Evolutionary conservation across 2,329 filamentous ascomycete species (phyloP).

Genomic region (Aspergillus ochraceus): DNA sequence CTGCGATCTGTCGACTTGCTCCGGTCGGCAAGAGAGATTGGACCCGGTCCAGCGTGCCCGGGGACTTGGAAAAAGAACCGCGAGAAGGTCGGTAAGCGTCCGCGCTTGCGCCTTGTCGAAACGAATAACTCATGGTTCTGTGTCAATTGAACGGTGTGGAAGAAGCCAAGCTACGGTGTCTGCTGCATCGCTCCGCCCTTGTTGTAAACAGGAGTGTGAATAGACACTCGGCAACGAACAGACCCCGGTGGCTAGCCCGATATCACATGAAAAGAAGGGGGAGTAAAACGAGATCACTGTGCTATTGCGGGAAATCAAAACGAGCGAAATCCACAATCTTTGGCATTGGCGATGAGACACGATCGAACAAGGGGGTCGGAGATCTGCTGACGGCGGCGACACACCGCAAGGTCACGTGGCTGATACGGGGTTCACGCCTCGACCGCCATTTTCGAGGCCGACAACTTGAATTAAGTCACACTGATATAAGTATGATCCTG

Average conservation of each 20-base stretch:
- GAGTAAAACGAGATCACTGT: background rate
- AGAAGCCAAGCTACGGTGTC: constrained; percentile 14
- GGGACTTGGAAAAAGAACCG: constrained; percentile 11
- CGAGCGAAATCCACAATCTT: background rate
- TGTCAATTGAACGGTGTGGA: constrained; percentile 15
- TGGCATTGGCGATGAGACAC: background rate
- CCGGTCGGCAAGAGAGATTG: constrained; percentile 21
- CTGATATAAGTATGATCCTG: too few relatives aligned
- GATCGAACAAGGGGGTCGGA: background rate
- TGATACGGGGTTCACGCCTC: background rate
- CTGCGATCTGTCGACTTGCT: constrained; percentile 24
- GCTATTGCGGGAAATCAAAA: background rate
- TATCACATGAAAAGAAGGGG: background rate
- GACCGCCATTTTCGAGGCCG: background rate
- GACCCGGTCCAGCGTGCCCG: constrained; percentile 12
- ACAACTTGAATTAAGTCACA: background rate
- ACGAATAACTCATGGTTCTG: constrained; percentile 37
- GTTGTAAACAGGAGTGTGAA: constrained; percentile 3
- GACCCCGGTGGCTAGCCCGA: background rate
- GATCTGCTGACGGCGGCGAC: background rate
- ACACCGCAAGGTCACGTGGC: background rate
- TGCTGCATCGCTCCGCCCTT: constrained; percentile 20
- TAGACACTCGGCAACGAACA: background rate
- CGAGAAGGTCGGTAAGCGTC: constrained; percentile 27
- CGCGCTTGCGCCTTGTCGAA: constrained; percentile 26